Base-by-base conservation (phyloP, 2,329 filamentous ascomycete genomes). In the Fusarium citri region DNA sequence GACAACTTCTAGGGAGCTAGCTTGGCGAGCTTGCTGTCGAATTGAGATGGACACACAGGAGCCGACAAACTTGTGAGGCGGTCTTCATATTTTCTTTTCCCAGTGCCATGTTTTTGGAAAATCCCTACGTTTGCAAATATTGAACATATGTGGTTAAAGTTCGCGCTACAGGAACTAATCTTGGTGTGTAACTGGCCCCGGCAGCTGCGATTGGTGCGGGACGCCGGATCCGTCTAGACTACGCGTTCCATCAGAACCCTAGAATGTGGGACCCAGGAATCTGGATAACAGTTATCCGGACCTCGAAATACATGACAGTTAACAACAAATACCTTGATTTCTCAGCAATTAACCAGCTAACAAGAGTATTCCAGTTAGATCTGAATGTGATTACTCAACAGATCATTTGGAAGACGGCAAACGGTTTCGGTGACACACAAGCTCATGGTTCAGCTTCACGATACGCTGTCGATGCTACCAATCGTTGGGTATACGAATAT, bases 271-370 rank as follows among this genome's bases (percentile, higher is more conserved):
- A 37, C 34, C 34, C 34, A 37, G 18, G 1, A 3, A n/a, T 37
- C 34, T n/a, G 34, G 34, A 37, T 37, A 37, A 12, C 34, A 37
- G 34, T 37, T 37, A 37, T 12, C 34, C 34, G 18, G 34, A 37
- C 34, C 1, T 37, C 18, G 0, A n/a, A 4, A n/a, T 37, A 37
- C 16, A 0, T 37, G 1, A 37, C 5, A 4, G 0, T 2, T 37
- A n/a, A 37, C 34, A 37, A 4, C 9, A 7, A 4, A n/a, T n/a
- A 37, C 34, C 5, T 4, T 18, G 3, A 1, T 18, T 37, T 4
- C 31, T 6, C 8, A 10, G 31, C 0, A 37, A 37, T 18, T 37
- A n/a, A 11, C 5, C 18, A 11, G 9, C 5, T 6, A 7, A 1
- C 8, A 37, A 37, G 4, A 28, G 31, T 37, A 37, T 5, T 37